These are phyloP conservation scores for Cladophialophora carrionii DNA, from an alignment of 2,329 filamentous ascomycete species.

Conservation along the genomic window DNA sequence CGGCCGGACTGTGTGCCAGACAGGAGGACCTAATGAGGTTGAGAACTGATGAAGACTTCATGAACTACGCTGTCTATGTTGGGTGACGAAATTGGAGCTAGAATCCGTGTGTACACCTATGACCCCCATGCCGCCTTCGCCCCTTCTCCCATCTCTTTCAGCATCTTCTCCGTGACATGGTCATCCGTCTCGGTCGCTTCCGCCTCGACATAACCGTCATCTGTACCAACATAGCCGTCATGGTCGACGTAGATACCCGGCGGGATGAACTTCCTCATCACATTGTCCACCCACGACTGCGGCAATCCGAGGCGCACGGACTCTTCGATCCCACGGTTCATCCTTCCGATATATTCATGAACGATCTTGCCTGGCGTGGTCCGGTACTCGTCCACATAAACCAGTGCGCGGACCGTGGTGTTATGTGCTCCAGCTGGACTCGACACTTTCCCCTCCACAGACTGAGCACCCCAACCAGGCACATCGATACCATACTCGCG, in stretches of 20 bases:
- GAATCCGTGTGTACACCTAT: not conserved
- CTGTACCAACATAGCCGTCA: conserved; percentile 34
- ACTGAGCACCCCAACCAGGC: conserved; percentile 17
- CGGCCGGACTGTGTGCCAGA: conserved; percentile 51
- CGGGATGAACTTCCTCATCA: conserved; percentile 48
- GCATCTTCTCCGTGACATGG: conserved; percentile 20
- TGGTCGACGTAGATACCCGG: conserved; percentile 31
- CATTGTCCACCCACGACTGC: conserved; percentile 43
- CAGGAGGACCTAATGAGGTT: conserved; percentile 55
- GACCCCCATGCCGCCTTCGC: not conserved
- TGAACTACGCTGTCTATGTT: conserved; percentile 43
- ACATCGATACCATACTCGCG: conserved; percentile 30
- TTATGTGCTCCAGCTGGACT: not conserved
- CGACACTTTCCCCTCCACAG: not conserved
- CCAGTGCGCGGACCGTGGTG: conserved; percentile 41
- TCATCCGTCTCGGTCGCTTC: conserved; percentile 30
- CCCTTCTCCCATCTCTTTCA: conserved; percentile 11
- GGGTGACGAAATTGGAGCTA: conserved; percentile 8
- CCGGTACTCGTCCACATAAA: conserved; percentile 50
- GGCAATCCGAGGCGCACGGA: conserved; percentile 43
- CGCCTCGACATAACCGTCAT: conserved; percentile 35
- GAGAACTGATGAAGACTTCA: conserved; percentile 50
- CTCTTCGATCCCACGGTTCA: conserved; percentile 51
- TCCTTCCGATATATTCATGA: conserved; percentile 47
- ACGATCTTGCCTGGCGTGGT: conserved; percentile 43